Evolutionary conservation across 2,329 filamentous ascomycete genomes (phyloP).

Genomic region (Calonectria pseudoturangicola): DNA sequence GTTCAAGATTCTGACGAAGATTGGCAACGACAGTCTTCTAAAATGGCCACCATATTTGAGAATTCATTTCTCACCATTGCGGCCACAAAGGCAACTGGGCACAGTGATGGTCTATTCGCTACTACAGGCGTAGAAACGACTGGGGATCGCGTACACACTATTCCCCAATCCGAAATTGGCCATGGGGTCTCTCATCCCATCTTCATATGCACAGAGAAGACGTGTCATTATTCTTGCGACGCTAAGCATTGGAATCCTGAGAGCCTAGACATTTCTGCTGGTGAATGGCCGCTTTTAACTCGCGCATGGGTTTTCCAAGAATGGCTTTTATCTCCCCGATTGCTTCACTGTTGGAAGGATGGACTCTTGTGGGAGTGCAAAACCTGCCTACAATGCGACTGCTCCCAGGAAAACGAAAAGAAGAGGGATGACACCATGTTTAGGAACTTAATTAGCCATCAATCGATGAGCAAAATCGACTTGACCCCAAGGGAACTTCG

Average conservation of each 20-base stretch:
- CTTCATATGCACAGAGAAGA: slow-evolving; percentile 23
- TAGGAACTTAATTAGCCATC: slow-evolving; percentile 17
- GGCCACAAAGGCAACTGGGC: slow-evolving; percentile 33
- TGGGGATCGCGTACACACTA: background rate
- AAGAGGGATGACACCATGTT: slow-evolving; percentile 31
- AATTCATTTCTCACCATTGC: slow-evolving; percentile 38
- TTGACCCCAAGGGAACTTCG: slow-evolving; percentile 30
- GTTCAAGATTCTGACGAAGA: slow-evolving; percentile 35
- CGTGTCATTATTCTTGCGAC: background rate
- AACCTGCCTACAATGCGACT: slow-evolving; percentile 29
- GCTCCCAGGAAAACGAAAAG: background rate
- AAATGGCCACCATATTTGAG: slow-evolving; percentile 41
- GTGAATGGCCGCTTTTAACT: slow-evolving; percentile 38
- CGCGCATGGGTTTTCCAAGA: slow-evolving; percentile 46
- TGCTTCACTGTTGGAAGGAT: slow-evolving; percentile 38
- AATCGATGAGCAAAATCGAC: slow-evolving; percentile 34
- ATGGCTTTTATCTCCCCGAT: slow-evolving; percentile 37
- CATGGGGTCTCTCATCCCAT: slow-evolving; percentile 25
- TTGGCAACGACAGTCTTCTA: slow-evolving; percentile 34
- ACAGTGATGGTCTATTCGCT: slow-evolving; percentile 27
- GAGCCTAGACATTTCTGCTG: background rate
- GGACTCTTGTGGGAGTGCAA: slow-evolving; percentile 41
- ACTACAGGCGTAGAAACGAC: background rate
- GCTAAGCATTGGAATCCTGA: slow-evolving; percentile 31
- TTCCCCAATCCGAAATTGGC: slow-evolving; percentile 12